phyloP scores from a whole-genome alignment of 768 basidiomycete genomes.

The Collybia sordida region DNA sequence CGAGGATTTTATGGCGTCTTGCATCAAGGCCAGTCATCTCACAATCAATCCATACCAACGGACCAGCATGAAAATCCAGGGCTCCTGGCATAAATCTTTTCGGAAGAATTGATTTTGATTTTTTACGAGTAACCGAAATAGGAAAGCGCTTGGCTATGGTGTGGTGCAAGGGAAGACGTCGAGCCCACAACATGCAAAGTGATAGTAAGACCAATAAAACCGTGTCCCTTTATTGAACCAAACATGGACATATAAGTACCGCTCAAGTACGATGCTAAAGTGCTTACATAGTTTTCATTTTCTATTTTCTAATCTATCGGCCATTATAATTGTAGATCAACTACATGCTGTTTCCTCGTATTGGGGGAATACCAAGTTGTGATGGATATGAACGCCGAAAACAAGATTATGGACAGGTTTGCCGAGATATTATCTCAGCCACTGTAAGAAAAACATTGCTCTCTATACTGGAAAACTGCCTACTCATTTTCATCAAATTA shows the following conservation, averaged over 20 bases:
- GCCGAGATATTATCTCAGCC: slow-evolving; percentile 24
- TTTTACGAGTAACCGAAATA: not conserved
- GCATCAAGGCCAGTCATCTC: slow-evolving; percentile 84
- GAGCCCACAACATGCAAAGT: slow-evolving; percentile 12
- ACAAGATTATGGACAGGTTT: slow-evolving; percentile 15
- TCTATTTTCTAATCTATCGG: too few relatives aligned
- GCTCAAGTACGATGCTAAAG: too few relatives aligned
- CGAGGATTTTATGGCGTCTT: slow-evolving; percentile 68
- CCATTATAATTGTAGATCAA: too few relatives aligned
- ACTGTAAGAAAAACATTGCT: slow-evolving; percentile 20
- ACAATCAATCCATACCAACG: slow-evolving; percentile 84
- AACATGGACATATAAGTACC: too few relatives aligned
- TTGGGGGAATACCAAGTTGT: not conserved
- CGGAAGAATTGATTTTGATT: not conserved
- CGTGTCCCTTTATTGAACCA: too few relatives aligned
- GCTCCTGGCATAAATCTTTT: slow-evolving; percentile 19
- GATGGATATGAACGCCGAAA: slow-evolving; percentile 6
- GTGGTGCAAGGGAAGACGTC: slow-evolving; percentile 10
- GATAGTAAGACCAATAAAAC: too few relatives aligned
- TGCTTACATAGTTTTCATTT: not conserved
- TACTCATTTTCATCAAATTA: slow-evolving; percentile 23
- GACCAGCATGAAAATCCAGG: slow-evolving; percentile 53
- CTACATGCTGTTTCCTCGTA: too few relatives aligned
- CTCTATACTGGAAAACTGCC: not conserved
- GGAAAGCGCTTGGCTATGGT: slow-evolving; percentile 3